Evolutionary conservation across 129 eudicot genomes (phyloP), one percentile per base, ranked within the genome.

Genomic region (Arctium minus): DNA sequence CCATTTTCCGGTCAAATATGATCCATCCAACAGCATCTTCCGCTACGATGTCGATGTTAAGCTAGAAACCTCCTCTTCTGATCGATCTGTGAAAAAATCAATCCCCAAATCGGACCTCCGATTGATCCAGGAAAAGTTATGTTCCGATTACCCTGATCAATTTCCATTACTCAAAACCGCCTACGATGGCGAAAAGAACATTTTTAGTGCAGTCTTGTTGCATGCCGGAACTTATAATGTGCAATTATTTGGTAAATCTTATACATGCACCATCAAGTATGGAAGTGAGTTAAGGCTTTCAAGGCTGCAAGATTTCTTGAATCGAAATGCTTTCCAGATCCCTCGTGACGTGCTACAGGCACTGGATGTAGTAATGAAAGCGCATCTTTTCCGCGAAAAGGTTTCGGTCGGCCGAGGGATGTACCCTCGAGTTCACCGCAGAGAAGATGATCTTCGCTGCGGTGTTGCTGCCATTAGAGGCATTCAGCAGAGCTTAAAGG

Each of bases 261-360:
- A 88, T 73, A 9, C 32, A 1, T 80, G 89, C 73, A 86, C 91
- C 1, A 87, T 91, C 70, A 86, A 88, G 72, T 81, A 75, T n/a
- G 91, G 89, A 18, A 81, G 75, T 56, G 91, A 91, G 84, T 75
- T 88, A 67, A 85, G 80, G 33, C 87, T 89, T 32, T 86, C 88
- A 50, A 89, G 81, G 87, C 81, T 93, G 69, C 87, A 83, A n/a
- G 93, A 91, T n/a, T 93, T 86, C 60, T 64, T 89, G 62, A 79
- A 30, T 17, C 96, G 93, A 44, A 83, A 83, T 6, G 35, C 85
- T 29, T 9, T 74, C 27, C 70, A 74, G 6, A 76, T 84, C 31
- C 97, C 97, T 32, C 96, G 92, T 72, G 93, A 89, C 46, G 87
- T 91, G 65, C 83, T 93, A 18, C 97, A 93, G 5, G 93, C 91